These are phyloP conservation scores for Hygrophorus pudorinus DNA, from an alignment of 768 basidiomycete genomes.

Conservation along the genomic window DNA sequence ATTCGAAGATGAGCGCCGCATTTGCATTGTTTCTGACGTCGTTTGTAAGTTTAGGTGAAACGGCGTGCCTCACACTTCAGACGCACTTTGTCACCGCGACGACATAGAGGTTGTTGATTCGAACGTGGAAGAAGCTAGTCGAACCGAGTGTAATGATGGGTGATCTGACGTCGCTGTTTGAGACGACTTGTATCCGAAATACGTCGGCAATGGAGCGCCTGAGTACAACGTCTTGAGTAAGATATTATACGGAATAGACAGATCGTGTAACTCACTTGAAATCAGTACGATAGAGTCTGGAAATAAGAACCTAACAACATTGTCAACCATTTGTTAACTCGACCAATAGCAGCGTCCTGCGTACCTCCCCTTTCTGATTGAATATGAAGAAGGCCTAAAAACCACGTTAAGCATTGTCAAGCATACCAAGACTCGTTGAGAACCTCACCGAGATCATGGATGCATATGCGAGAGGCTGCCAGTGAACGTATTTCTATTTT, in stretches of 20 bases:
- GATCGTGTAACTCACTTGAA: slow-evolving; percentile 62
- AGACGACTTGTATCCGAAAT: slow-evolving; percentile 97
- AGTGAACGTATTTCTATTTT: background rate
- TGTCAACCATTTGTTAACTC: background rate
- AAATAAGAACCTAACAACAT: slow-evolving; percentile 74
- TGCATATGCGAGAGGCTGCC: background rate
- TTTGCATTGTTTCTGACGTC: slow-evolving; percentile 80
- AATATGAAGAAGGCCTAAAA: slow-evolving; percentile 94
- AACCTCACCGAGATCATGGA: slow-evolving; percentile 21
- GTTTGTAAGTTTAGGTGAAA: background rate
- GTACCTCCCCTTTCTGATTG: slow-evolving; percentile 97
- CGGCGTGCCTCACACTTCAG: background rate
- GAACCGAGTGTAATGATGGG: slow-evolving; percentile 97
- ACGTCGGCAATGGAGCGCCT: slow-evolving; percentile 97
- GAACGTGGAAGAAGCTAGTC: slow-evolving; percentile 97
- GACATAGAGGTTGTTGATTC: slow-evolving; percentile 91
- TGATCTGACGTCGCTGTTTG: slow-evolving; percentile 92
- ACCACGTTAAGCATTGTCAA: background rate
- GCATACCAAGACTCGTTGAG: background rate
- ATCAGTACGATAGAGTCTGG: slow-evolving; percentile 90
- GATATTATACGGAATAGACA: background rate
- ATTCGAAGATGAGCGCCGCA: slow-evolving; percentile 96
- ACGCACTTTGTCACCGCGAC: slow-evolving; percentile 91
- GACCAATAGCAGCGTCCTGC: slow-evolving; percentile 10
- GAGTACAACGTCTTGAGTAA: slow-evolving; percentile 6